Evolutionary conservation across 495 filamentous ascomycete species (phyloP).

Genomic region (Cryomyces minteri): DNA sequence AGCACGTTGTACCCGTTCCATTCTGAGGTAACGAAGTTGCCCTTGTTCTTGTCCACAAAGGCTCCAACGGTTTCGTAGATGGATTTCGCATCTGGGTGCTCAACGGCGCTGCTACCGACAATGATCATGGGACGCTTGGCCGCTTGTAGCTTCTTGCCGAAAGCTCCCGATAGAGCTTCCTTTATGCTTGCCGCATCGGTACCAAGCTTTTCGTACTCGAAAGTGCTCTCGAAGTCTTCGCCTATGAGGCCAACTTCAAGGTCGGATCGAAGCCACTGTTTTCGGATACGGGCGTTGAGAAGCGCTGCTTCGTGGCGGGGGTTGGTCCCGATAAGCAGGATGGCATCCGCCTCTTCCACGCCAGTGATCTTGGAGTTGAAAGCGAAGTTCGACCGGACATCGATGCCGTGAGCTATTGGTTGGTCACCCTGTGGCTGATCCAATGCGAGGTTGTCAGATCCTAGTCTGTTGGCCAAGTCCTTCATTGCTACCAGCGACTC

Average conservation of each 20-base stretch:
- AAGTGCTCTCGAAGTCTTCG: slow-evolving; percentile 79
- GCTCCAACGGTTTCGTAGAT: slow-evolving; percentile 76
- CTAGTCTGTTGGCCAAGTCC: slow-evolving; percentile 86
- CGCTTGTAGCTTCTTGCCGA: slow-evolving; percentile 76
- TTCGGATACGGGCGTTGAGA: slow-evolving; percentile 88
- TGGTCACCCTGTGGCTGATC: slow-evolving; percentile 71
- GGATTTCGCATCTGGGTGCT: slow-evolving; percentile 77
- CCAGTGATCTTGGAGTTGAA: slow-evolving; percentile 92
- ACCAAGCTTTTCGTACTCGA: slow-evolving; percentile 82
- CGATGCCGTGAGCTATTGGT: slow-evolving; percentile 81
- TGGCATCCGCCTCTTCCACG: slow-evolving; percentile 82
- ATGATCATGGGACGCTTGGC: slow-evolving; percentile 93
- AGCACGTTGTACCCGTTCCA: slow-evolving; percentile 98
- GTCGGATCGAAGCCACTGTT: slow-evolving; percentile 93
- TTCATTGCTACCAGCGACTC: slow-evolving; percentile 94
- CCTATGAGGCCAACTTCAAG: slow-evolving; percentile 85
- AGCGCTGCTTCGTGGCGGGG: slow-evolving; percentile 86
- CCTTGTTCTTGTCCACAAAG: slow-evolving; percentile 82
- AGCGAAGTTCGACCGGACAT: slow-evolving; percentile 82
- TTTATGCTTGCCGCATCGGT: slow-evolving; percentile 59
- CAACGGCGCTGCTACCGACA: slow-evolving; percentile 72
- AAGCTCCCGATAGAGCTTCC: slow-evolving; percentile 63
- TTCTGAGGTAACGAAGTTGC: slow-evolving; percentile 70
- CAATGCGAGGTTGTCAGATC: slow-evolving; percentile 85
- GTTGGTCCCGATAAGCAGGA: slow-evolving; percentile 88